Base-by-base conservation (phyloP, 1,139 yeast genomes). In the Blastobotrys proliferans region DNA sequence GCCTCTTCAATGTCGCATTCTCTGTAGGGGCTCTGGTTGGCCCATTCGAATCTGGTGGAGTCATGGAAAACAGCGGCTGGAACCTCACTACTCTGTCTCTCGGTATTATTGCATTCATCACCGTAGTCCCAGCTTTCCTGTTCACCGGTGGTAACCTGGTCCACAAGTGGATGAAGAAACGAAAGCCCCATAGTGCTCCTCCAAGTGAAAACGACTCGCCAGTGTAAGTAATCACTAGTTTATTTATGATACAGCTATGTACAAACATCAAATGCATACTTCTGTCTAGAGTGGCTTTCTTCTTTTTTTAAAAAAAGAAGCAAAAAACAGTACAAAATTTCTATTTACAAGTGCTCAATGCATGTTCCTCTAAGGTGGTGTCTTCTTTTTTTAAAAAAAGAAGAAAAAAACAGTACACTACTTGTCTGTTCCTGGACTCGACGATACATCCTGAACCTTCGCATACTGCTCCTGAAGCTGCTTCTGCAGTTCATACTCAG, bases 401-500 rank as follows among this genome's bases (percentile, higher is more conserved):
- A n/a, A n/a, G n/a, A n/a, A n/a, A n/a, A n/a, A n/a, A n/a, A n/a
- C n/a, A n/a, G n/a, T n/a, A n/a, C n/a, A n/a, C n/a, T n/a, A n/a
- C n/a, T n/a, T n/a, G n/a, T 26, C 14, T 13, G 5, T 26, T 26
- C 29, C 16, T 11, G 38, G 39, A n/a, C 33, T 33, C 24, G n/a
- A 27, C 24, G 41, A 28, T 6, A 43, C 43, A 13, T 40, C 41
- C 61, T 88, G 97, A 10, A 77, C 60, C 47, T 73, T 65, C 45
- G 81, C 81, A 54, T 76, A 79, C 58, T 81, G 73, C 48, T 76
- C 75, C 50, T 78, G 72, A 55, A 87, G 73, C 55, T 75, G 74
- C 58, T 77, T 76, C 62, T 88, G 97, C 49, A 79, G 74, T 49
- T 76, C 80, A 61, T 88, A 94, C 54, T 88, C 97, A 37, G 73